phyloP scores from a whole-genome alignment of 2,329 filamentous ascomycete genomes.

The Colletotrichum chlorophyti region DNA sequence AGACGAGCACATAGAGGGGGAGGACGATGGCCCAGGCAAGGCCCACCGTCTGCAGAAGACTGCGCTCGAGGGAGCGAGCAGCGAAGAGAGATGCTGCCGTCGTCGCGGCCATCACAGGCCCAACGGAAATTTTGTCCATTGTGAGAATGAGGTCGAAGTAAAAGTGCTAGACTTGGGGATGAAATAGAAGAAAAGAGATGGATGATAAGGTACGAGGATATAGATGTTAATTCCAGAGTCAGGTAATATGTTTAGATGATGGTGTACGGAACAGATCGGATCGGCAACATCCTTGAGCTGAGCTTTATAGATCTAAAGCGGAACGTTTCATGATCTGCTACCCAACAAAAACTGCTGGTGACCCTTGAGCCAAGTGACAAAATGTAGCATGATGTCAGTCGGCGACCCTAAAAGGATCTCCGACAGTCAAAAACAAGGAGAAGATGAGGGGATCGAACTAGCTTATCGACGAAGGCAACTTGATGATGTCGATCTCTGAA shows the following conservation, averaged over 20 bases:
- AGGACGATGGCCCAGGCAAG: slow-evolving; percentile 27
- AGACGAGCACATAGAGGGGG: slow-evolving; percentile 40
- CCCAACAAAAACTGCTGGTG: too few relatives aligned
- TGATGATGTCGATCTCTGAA: background rate
- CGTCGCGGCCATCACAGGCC: slow-evolving; percentile 34
- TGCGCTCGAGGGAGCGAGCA: slow-evolving; percentile 33
- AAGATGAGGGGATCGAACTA: background rate
- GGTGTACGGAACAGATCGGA: background rate
- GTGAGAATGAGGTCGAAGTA: too few relatives aligned
- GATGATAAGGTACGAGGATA: background rate
- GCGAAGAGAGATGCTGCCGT: slow-evolving; percentile 34
- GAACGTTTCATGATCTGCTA: background rate
- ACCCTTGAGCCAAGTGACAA: background rate
- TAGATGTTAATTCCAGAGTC: background rate
- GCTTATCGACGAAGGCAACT: background rate
- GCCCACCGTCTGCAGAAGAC: slow-evolving; percentile 30
- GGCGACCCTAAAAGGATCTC: background rate
- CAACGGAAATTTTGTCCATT: slow-evolving; percentile 32
- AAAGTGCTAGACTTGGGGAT: background rate
- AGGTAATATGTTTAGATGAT: too few relatives aligned
- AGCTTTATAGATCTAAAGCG: background rate
- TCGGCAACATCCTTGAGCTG: background rate
- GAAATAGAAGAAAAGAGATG: background rate
- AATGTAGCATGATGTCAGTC: background rate
- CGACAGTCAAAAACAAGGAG: background rate